Evolutionary conservation across 768 basidiomycete species (phyloP).

Genomic region (Suillus fuscotomentosus): DNA sequence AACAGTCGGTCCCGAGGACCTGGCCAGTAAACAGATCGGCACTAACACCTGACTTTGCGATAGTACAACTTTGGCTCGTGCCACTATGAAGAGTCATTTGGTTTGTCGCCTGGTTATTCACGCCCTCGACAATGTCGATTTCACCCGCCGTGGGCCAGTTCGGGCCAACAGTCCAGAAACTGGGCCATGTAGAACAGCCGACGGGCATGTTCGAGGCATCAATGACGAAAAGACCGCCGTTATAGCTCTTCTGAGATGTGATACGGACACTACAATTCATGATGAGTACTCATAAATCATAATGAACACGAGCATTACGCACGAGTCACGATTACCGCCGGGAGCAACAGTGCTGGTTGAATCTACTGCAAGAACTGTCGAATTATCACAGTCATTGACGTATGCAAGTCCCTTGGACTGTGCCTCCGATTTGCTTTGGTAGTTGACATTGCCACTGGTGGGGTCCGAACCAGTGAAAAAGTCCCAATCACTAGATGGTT

Average conservation of each 20-base stretch:
- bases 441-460: slow-evolving; percentile 69
- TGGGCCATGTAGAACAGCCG: slow-evolving; percentile 65
- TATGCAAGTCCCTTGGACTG: slow-evolving; percentile 54
- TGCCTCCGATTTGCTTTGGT: slow-evolving; percentile 47
- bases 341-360: slow-evolving; percentile 43
- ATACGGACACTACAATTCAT: slow-evolving; percentile 57
- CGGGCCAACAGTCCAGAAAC: slow-evolving; percentile 55
- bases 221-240: slow-evolving; percentile 70
- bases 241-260: slow-evolving; percentile 58
- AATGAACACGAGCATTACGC: slow-evolving; percentile 13
- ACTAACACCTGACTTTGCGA: slow-evolving; percentile 12
- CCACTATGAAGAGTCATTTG: slow-evolving; percentile 67
- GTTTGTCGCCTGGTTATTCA: slow-evolving; percentile 56
- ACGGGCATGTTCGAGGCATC: slow-evolving; percentile 71
- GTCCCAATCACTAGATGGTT: slow-evolving; percentile 54
- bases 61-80: slow-evolving; percentile 36
- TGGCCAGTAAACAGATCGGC: slow-evolving; percentile 19
- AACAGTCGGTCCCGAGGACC: slow-evolving; percentile 33
- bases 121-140: slow-evolving; percentile 76
- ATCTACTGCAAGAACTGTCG: slow-evolving; percentile 65
- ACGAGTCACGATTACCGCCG: slow-evolving; percentile 58
- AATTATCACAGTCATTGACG: slow-evolving; percentile 52
- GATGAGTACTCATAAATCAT: slow-evolving; percentile 4
- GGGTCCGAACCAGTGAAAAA: slow-evolving; percentile 67
- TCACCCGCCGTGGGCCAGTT: slow-evolving; percentile 58